Evolutionary conservation across 2,329 filamentous ascomycete genomes (phyloP), one percentile per base, ranked within the genome.

Genomic region (Capronia epimyces): DNA sequence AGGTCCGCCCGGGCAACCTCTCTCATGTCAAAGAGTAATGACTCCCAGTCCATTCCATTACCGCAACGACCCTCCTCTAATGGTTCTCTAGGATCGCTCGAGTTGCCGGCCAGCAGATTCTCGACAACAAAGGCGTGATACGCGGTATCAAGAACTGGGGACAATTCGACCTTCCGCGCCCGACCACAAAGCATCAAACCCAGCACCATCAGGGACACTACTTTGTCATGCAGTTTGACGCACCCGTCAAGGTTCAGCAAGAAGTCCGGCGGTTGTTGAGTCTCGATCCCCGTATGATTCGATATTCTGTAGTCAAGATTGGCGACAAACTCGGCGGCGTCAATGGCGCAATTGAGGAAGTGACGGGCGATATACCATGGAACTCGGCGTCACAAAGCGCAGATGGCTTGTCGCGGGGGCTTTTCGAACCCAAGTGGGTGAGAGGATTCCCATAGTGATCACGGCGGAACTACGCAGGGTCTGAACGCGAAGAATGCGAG

Each of bases 181-280:
- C 88, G 56, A 78, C 84, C 52, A 84, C 83, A 56, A 84, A 85
- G 66, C 84, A 94, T 70, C 89, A 96, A 72, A 82, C 86, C 62
- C 83, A 82, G 60, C 86, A 97, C 78, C 81, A 81, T 59, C 80
- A 83, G 61, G 93, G 93, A 49, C 90, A 97, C 75, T 95, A 98
- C 78, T 98, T 98, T 71, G 86, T 95, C 65, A 87, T 98, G 86
- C 87, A 93, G 63, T 98, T 95, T 76, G 93, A 98, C 69, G 75
- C 85, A 50, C 86, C 83, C 53, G 80, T 83, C 6, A 69, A 75
- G 44, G 84, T 87, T 6, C 91, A 97, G 71, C 74, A 86, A 59
- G 76, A 82, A 37, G 79, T 98, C 34, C 79, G 84, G 55, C 78
- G 78, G 54, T 91, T 87, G 15, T 77, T 98, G 60, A 79, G 81